A percentile compares a stretch with the other conserved stretches of the same genome.
These are phyloP conservation scores for Euphrasia arctica DNA, from an alignment of 305 asterid genomes.

Conservation along the genomic window DNA sequence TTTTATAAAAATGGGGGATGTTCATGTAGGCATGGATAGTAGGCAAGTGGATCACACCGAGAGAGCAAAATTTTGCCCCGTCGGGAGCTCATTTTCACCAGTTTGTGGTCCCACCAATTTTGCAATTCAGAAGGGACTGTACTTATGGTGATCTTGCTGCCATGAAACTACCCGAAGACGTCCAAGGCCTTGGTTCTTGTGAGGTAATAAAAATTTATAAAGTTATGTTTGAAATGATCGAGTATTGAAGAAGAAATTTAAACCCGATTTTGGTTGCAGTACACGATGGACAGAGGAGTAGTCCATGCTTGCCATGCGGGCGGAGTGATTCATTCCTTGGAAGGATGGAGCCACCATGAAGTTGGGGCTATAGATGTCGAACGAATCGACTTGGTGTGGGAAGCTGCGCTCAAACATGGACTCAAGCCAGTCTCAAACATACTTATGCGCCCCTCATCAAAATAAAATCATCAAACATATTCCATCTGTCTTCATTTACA, in stretches of 20 bases:
- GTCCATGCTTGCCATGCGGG: conserved; percentile 99
- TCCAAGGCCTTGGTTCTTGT: conserved; percentile 71
- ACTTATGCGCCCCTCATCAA: not conserved
- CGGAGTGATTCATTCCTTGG: conserved; percentile 76
- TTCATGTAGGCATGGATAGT: conserved; percentile 83
- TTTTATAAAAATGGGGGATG: no score
- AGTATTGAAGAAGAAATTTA: no score
- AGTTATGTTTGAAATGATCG: no score
- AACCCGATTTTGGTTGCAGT: conserved; percentile 35
- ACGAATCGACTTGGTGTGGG: conserved; percentile 75
- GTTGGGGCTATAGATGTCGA: conserved; percentile 86
- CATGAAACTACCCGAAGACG: conserved; percentile 77
- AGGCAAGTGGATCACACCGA: conserved; percentile 87
- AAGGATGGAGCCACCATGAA: conserved; percentile 90
- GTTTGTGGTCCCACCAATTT: conserved; percentile 81
- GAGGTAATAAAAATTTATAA: conserved; percentile 43
- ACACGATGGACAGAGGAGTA: conserved; percentile 89
- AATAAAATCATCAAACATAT: no score
- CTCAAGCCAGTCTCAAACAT: conserved; percentile 52
- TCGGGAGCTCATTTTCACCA: conserved; percentile 82
- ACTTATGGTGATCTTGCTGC: conserved; percentile 86
- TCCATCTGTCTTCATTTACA: no score
- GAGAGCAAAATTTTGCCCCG: conserved; percentile 79
- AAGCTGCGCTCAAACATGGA: conserved; percentile 82
- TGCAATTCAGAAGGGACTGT: conserved; percentile 72